phyloP scores from a whole-genome alignment of 2,329 filamentous ascomycete species.

The Ascochyta lentis region DNA sequence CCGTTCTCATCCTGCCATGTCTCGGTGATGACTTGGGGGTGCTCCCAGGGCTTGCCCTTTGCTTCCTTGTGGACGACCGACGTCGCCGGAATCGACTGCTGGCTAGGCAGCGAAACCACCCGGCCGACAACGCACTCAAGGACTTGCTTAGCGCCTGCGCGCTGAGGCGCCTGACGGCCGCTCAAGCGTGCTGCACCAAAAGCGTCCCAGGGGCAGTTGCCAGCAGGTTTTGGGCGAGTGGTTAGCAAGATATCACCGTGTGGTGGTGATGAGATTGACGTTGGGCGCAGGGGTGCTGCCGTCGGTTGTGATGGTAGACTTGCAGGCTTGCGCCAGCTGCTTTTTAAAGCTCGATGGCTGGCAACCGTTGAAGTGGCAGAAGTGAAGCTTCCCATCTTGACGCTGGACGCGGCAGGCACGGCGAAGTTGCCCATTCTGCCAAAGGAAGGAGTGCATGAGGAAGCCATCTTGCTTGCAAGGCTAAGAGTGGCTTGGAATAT shows the following conservation, averaged over 20 bases:
- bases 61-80: not conserved
- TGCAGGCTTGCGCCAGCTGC: not conserved
- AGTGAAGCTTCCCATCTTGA: not conserved
- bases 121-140: not conserved
- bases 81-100: not conserved
- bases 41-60: slow-evolving; percentile 4
- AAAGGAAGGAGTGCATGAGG: not conserved
- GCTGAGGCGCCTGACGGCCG: not conserved
- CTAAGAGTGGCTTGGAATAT: not conserved
- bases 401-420: not conserved
- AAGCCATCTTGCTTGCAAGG: not conserved
- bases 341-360: not conserved
- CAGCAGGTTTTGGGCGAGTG: not conserved
- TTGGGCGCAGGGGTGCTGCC: not conserved
- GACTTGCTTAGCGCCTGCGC: not conserved
- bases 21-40: slow-evolving; percentile 19
- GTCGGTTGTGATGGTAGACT: not conserved
- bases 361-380: not conserved
- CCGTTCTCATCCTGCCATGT: slow-evolving; percentile 1
- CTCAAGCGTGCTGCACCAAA: not conserved
- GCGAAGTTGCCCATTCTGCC: not conserved
- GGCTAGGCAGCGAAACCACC: not conserved
- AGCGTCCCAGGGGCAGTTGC: not conserved
- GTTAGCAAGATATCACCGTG: not conserved
- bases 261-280: not conserved